Evolutionary conservation across 2,329 filamentous ascomycete species (phyloP), one percentile per base, ranked within the genome.

Genomic region (Penicillium sp.): DNA sequence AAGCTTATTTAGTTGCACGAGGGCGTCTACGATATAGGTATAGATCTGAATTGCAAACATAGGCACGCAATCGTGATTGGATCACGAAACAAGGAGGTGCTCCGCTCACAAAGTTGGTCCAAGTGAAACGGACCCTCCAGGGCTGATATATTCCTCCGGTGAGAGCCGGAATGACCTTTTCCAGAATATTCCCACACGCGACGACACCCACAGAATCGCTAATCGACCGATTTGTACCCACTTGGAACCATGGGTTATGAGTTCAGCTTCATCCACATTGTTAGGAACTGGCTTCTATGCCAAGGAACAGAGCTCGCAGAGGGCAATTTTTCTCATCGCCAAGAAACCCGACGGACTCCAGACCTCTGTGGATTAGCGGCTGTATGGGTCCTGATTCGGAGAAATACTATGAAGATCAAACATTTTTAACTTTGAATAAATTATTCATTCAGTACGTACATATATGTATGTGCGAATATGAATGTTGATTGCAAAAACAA

Each of bases 1-100:
- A 49, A 48, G 21, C 41, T 56, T 45, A 55, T 53, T 37, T 39
- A 50, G 50, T 49, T 54, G 47, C 40, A 53, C 44, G 18, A 40
- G 45, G n/a, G 44, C 3, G 31, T 34, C 13, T 15, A 15, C 13
- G 3, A 8, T 6, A 3, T 40, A 9, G 6, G 10, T 12, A 38
- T 21, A 35, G 13, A 53, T 53, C 29, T 41, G 1, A 4, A 31
- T 31, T 3, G 9, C 3, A 32, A 32, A n/a, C 8, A 32, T 25
- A 34, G 8, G 15, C 7, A 29, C 23, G 3, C 12, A 25, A 18
- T 16, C n/a, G 15, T 38, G 16, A 39, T 48, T 48, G 35, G 35
- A 21, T 9, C 4, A 6, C 3, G 5, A 10, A 34, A n/a, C 7
- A 40, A 13, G 37, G 42, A 21, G 21, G 21, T 45, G 1, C 16